phyloP scores from a whole-genome alignment of 345 rosid species.

The Salix brachista region DNA sequence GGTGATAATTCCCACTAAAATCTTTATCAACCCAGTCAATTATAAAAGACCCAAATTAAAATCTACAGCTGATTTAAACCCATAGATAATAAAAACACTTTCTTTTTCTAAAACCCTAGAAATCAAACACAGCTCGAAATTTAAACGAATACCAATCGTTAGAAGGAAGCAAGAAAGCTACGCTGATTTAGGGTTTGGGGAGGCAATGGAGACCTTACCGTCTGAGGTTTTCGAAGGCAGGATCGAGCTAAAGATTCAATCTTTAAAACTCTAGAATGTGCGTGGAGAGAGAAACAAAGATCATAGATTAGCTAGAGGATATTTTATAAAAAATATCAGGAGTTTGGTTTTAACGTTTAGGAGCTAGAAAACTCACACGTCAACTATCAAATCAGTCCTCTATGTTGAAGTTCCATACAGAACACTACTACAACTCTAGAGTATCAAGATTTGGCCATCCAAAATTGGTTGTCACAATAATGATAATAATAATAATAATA shows the following conservation, averaged over 20 bases:
- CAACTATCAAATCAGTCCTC: background rate
- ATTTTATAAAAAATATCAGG: background rate
- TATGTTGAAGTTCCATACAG: background rate
- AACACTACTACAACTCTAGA: background rate
- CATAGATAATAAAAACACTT: background rate
- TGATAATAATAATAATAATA: too few relatives aligned
- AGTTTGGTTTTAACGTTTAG: background rate
- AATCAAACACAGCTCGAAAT: background rate
- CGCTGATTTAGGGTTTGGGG: background rate
- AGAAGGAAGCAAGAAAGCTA: background rate
- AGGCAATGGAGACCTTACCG: background rate
- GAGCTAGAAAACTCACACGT: too few relatives aligned
- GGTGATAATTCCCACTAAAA: background rate
- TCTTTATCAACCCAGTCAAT: background rate
- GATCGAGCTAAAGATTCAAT: background rate
- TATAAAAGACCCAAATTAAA: background rate
- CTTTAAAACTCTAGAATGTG: background rate
- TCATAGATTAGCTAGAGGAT: background rate
- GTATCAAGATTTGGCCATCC: background rate
- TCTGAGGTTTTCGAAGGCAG: background rate
- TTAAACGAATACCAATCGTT: background rate
- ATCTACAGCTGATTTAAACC: background rate
- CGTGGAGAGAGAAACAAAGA: background rate
- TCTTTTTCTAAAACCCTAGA: background rate
- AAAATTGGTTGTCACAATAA: background rate